Evolutionary conservation across 352 stramenopile genomes (phyloP).

Genomic region (Phytophthora fragariae): DNA sequence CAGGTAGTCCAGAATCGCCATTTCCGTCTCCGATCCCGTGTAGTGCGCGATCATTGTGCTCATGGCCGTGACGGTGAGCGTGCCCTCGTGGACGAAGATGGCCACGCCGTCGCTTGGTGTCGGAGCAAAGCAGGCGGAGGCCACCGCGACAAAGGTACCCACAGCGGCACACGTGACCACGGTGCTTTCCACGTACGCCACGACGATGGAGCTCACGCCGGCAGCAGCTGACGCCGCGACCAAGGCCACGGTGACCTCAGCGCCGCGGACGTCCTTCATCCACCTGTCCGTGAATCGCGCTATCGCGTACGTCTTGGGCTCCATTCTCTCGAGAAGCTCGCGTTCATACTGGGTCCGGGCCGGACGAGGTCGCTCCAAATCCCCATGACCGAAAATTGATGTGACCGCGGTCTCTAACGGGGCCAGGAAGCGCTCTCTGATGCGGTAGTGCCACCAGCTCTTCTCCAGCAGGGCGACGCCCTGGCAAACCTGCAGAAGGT

Average conservation of each 20-base stretch:
- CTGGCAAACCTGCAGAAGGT: constrained; percentile 53
- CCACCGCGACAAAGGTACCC: constrained; percentile 34
- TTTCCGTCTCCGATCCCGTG: constrained; percentile 40
- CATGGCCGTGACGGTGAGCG: constrained; percentile 63
- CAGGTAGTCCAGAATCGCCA: constrained; percentile 64
- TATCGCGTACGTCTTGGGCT: constrained; percentile 35
- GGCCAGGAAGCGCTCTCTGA: constrained; percentile 62
- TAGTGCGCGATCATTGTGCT: constrained; percentile 70
- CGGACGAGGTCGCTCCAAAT: constrained; percentile 20
- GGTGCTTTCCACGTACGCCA: constrained; percentile 32
- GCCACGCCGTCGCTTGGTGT: constrained; percentile 47
- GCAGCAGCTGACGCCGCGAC: constrained; percentile 24
- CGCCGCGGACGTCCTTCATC: constrained; percentile 28
- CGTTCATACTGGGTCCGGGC: constrained; percentile 27
- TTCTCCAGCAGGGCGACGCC: constrained; percentile 55
- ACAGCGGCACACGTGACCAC: constrained; percentile 43
- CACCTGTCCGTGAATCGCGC: constrained; percentile 39
- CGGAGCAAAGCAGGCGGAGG: constrained; percentile 57
- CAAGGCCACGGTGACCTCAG: constrained; percentile 9
- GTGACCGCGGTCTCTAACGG: constrained; percentile 33
- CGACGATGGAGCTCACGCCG: constrained; percentile 15
- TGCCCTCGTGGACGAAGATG: constrained; percentile 58
- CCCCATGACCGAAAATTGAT: constrained; percentile 20
- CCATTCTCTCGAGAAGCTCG: constrained; percentile 40
- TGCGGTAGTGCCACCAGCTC: constrained; percentile 71